These are phyloP conservation scores for Colletotrichum salicis DNA, from an alignment of 2,329 filamentous ascomycete genomes.

Conservation along the genomic window DNA sequence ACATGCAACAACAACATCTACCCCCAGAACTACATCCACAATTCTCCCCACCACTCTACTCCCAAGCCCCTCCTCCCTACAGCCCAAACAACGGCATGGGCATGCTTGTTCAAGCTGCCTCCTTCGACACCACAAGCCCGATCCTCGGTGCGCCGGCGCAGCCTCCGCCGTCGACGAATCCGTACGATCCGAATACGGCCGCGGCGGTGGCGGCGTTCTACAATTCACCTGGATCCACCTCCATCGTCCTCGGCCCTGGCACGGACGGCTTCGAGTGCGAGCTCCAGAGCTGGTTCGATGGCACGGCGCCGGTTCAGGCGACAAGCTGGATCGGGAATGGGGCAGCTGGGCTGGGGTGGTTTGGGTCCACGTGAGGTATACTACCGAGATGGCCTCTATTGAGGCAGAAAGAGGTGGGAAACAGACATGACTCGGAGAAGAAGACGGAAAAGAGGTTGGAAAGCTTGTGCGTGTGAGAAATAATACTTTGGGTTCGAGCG, in stretches of 20 bases:
- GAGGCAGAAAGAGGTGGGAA: background rate
- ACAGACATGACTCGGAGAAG: background rate
- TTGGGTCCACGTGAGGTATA: background rate
- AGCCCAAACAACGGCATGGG: slow-evolving; percentile 49
- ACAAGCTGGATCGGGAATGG: slow-evolving; percentile 34
- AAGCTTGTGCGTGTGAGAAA: background rate
- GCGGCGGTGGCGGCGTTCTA: slow-evolving; percentile 26
- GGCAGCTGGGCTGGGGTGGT: slow-evolving; percentile 30
- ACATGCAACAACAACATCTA: slow-evolving; percentile 33
- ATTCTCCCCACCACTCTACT: slow-evolving; percentile 35
- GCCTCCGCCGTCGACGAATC: slow-evolving; percentile 13
- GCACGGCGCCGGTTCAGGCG: slow-evolving; percentile 25
- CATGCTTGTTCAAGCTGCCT: slow-evolving; percentile 52
- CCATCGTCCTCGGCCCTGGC: slow-evolving; percentile 43
- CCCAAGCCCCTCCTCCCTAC: slow-evolving; percentile 35
- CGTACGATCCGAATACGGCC: slow-evolving; percentile 39
- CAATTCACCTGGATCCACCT: slow-evolving; percentile 36
- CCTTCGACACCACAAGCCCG: slow-evolving; percentile 48
- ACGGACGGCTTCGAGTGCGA: slow-evolving; percentile 60
- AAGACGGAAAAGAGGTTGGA: background rate
- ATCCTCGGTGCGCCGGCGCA: background rate
- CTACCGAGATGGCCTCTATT: background rate
- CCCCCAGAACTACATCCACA: slow-evolving; percentile 30
- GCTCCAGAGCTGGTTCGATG: slow-evolving; percentile 46
- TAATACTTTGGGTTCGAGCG: no score